phyloP scores from a whole-genome alignment of 305 asterid species.

The Fraxinus floribunda region DNA sequence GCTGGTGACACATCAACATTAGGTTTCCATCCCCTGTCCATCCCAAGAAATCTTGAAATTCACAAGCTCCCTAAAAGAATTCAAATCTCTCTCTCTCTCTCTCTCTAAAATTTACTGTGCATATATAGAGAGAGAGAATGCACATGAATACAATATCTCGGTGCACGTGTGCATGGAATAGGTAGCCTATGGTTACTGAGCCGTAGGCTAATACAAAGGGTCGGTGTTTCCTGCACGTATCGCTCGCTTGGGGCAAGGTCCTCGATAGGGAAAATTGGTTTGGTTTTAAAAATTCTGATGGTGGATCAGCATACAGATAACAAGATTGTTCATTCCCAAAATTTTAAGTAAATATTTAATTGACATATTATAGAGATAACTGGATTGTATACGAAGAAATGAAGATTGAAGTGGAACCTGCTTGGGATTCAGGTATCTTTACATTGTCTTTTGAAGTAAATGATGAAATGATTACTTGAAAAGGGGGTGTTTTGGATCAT shows the following conservation, averaged over 20 bases:
- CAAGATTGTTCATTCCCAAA: not conserved
- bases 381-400: not conserved
- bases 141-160: not conserved
- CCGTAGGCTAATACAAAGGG: slow-evolving; percentile 62
- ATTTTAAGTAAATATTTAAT: not conserved
- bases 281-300: slow-evolving; percentile 26
- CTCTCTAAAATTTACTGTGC: not conserved
- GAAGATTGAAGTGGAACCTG: not conserved
- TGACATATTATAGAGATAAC: not conserved
- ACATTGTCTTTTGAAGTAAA: not conserved
- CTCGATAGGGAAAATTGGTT: slow-evolving; percentile 31
- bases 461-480: slow-evolving; percentile 28
- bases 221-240: slow-evolving; percentile 60
- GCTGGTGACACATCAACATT: slow-evolving; percentile 47
- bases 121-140: slow-evolving; percentile 14
- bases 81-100: slow-evolving; percentile 24
- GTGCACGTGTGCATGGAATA: slow-evolving; percentile 56
- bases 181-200: slow-evolving; percentile 25
- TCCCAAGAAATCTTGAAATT: slow-evolving; percentile 28
- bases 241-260: slow-evolving; percentile 45
- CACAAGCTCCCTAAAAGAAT: slow-evolving; percentile 5
- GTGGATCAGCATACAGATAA: not conserved
- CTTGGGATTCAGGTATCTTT: slow-evolving; percentile 12
- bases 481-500: slow-evolving; percentile 53
- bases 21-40: slow-evolving; percentile 63